Evolutionary conservation across 1,139 yeast species (phyloP), one percentile per base, ranked within the genome.

Genomic region (Hemisphaericaspora subhashii): DNA sequence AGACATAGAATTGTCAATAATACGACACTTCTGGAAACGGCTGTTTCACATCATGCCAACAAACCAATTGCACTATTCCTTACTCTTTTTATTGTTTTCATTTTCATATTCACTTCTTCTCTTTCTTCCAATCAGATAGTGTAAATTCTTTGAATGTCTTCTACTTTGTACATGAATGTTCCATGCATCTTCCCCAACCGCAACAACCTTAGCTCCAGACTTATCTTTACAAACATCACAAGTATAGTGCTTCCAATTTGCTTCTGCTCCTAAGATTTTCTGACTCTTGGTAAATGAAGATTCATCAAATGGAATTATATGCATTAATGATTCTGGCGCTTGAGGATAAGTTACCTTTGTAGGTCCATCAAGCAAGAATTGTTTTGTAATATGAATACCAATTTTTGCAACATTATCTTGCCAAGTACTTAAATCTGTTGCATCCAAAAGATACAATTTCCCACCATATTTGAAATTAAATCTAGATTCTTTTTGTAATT

Each of bases 161-260:
- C 80, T 69, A 44, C 96, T 83, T 18, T 67, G 64, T 34, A 80
- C 42, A 58, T 92, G 98, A 3, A 74, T 68, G 4, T 73, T 60
- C 84, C 89, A 88, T 37, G 76, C 83, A 3, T 74, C 77, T 36
- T 81, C 80, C 0, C 97, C 98, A 7, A 92, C 81, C 1, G 86
- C 74, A 1, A 86, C 74, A 16, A 85, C 60, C 0, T 77, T 74
- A 5, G 75, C 64, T 2, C 82, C 83, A 3, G 72, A 66, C 28
- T 68, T 64, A 48, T 78, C 82, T n/a, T 62, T 64, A 55, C 98
- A 92, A 1, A 72, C 60, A 0, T 76, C 76, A 57, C 98, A 92
- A 10, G 62, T 62, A 48, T 65, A 77, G 45, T 88, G 94, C 41
- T 77, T 72, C 95, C 95, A 86, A 46, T 81, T 64, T 4, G 48